These are phyloP conservation scores for Handroanthus guayacan DNA, from an alignment of 257 asterid species.

Conservation along the genomic window DNA sequence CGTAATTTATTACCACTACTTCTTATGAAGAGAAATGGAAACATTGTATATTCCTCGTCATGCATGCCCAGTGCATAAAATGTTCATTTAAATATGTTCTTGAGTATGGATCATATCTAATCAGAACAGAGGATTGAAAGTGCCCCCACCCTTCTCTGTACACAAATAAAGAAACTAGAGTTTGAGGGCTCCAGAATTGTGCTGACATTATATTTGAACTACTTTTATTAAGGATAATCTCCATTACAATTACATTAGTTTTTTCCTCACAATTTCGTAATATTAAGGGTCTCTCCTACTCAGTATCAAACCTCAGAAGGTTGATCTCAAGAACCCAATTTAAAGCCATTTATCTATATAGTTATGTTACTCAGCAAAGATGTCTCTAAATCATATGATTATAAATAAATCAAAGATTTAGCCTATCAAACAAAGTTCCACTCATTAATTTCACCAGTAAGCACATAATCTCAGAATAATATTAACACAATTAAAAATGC, in stretches of 20 bases:
- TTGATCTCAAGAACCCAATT: conserved; percentile 3
- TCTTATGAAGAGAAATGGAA: too few relatives aligned
- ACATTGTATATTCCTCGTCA: background rate
- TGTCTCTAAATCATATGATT: background rate
- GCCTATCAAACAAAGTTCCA: background rate
- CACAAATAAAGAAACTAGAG: background rate
- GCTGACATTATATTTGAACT: conserved; percentile 5
- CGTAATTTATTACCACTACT: background rate
- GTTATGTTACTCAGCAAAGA: background rate
- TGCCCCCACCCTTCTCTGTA: background rate
- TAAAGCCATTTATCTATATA: background rate
- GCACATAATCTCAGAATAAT: conserved; percentile 8
- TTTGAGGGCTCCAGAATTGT: background rate
- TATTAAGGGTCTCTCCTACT: background rate
- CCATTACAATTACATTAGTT: background rate
- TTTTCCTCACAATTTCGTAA: background rate
- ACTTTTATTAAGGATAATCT: background rate
- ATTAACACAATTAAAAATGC: conserved; percentile 5
- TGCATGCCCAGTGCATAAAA: background rate
- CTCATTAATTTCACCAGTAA: conserved; percentile 7
- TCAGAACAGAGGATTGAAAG: background rate
- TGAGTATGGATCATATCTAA: background rate
- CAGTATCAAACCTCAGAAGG: background rate
- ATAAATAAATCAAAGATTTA: background rate
- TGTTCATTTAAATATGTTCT: background rate